Base-by-base conservation (phyloP, 352 stramenopile genomes). In the Globisporangium spinosum region DNA sequence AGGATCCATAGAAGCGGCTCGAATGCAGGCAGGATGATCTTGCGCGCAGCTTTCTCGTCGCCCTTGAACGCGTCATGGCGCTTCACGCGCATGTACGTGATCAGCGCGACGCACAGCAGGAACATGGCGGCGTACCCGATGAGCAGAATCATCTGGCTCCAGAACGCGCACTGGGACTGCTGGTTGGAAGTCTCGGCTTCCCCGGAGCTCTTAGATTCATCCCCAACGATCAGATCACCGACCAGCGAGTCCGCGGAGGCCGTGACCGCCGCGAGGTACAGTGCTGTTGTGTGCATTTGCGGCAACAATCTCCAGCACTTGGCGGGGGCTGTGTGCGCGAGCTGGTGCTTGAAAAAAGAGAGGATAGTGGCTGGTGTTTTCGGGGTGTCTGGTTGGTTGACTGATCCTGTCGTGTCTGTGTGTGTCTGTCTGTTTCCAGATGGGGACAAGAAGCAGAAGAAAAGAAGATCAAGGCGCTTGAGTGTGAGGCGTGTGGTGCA, bases 1-100 rank as follows among this genome's bases (percentile, higher is more conserved):
- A 84, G 67, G 23, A 77, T 76, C 77, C 77, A 85, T 3, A 85
- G 65, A 43, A 85, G 64, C 6, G 77, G 77, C 57, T 85, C 77
- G 32, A 84, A 84, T 9, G 77, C 71, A 0, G 77, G 77, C 25
- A 85, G 61, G 12, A 83, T 72, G 47, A 80, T 71, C 71, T 78
- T 78, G 29, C 68, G 61, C 29, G 72, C 66, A 1, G 72, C 72
- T 15, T 68, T 59, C 8, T 49, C 54, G 60, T 75, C 71, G 12
- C 72, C 72, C 20, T 59, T 53, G n/a, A 72, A 74, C 4, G 72
- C 72, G 15, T 61, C 51, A n/a, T 63, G 53, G 2, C 73, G 67
- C n/a, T 74, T 70, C 10, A 65, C 10, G 22, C 73, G 73, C 22
- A 78, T 63, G 62, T 78, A 78, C 29, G 59, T 20, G 43, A 78